A percentile compares a stretch with the other conserved stretches of the same genome.
phyloP scores from a whole-genome alignment of 1,284 basidiomycete species.

The Pyrrhoderma noxium region DNA sequence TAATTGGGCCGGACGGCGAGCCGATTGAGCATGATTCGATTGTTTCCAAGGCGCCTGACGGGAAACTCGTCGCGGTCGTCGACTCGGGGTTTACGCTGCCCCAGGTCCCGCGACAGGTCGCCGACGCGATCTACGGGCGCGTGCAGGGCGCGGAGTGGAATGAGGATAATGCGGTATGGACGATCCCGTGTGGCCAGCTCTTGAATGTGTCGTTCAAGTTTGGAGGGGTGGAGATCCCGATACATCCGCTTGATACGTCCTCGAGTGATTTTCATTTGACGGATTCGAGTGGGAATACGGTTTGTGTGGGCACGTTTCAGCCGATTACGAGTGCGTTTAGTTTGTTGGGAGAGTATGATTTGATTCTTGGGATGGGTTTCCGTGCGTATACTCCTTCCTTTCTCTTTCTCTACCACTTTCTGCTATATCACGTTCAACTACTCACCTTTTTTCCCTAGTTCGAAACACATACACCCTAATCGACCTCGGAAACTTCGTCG shows the following conservation, averaged over 20 bases:
- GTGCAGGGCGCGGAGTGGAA: conserved; percentile 69
- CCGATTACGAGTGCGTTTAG: conserved; percentile 75
- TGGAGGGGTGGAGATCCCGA: conserved; percentile 56
- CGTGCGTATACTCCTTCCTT: conserved; percentile 35
- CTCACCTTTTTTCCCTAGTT: conserved; percentile 35
- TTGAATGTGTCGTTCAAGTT: conserved; percentile 66
- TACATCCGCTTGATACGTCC: conserved; percentile 67
- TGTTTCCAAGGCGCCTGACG: conserved; percentile 54
- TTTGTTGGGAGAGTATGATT: conserved; percentile 62
- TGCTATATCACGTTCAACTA: conserved; percentile 1
- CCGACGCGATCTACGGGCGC: conserved; percentile 75
- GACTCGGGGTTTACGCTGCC: conserved; percentile 66
- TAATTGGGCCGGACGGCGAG: conserved; percentile 66
- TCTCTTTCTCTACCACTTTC: neutral
- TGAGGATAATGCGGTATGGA: conserved; percentile 50
- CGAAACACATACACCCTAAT: conserved; percentile 60
- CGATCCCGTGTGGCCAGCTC: conserved; percentile 63
- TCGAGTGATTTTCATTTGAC: conserved; percentile 55
- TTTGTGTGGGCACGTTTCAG: conserved; percentile 74
- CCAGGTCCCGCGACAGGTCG: conserved; percentile 56
- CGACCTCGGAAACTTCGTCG: conserved; percentile 50
- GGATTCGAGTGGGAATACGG: conserved; percentile 48
- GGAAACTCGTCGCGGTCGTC: conserved; percentile 62
- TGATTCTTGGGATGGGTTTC: conserved; percentile 78
- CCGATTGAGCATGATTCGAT: conserved; percentile 55